Base-by-base conservation (phyloP, 2,329 filamentous ascomycete genomes). In the Lojkania enalia region DNA sequence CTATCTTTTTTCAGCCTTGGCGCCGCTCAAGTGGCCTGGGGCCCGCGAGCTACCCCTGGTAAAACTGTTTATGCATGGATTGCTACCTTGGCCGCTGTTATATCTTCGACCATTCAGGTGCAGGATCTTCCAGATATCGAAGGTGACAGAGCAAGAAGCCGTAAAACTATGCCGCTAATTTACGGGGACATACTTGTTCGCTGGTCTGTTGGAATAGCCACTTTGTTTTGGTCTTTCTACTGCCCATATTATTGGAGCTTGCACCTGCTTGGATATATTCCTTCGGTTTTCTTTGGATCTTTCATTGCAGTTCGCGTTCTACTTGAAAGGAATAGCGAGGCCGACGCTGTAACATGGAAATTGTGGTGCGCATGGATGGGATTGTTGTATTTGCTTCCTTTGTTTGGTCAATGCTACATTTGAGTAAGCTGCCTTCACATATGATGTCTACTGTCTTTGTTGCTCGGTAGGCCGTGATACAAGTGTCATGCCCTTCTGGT, bases 101-200 rank as follows among this genome's bases (percentile, higher is more conserved):
- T 52, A 11, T 42, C 55, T 16, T 45, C 49, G 7, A 62, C 61
- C 1, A 48, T 65, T 9, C 57, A 59, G n/a, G 44, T 58, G 5
- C 60, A 64, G 43, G 61, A 65, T 33, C 32, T 65, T 42, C 27
- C 48, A 29, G 61, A 65, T 38, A 40, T 54, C 20, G 48, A 48
- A n/a, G 61, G 61, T 2, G 61, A 65, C 44, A 20, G 20, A 2
- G 37, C 39, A 4, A 36, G 52, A 13, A 51, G 46, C 5, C 32
- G 61, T 18, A 41, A 36, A 11, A 59, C 61, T 2, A 18, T 54
- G 25, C 60, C 61, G n/a, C 39, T 65, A 13, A 19, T 46, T 7
- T 20, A 35, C 5, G 49, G 49, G 2, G 46, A 49, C 13, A 15
- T 6, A 5, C 4, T 42, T 5, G 23, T 45, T 40, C 35, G 58